Evolutionary conservation across 164 flowering plant species (phyloP), one percentile per base, ranked within the genome.

Genomic region (Magnolia sinica): DNA sequence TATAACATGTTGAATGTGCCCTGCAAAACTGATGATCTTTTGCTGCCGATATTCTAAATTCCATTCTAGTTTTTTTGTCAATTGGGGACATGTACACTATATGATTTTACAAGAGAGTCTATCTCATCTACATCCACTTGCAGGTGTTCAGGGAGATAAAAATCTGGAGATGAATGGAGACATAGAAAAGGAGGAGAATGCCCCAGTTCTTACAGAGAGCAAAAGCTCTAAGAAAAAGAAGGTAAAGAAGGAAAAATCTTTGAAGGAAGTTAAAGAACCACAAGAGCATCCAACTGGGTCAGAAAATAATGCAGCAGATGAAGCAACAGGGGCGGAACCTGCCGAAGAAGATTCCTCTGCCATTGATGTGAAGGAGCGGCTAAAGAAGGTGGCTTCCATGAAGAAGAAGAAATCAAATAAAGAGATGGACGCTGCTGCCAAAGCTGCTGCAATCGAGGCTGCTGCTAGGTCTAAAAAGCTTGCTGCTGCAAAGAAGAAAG

Each of bases 401-500:
- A 95, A 93, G 89, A 95, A 95, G 88, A 78, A 78, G 77, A 95
- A 95, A 79, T 91, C 98, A 0, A 85, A 80, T 61, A 96, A 92
- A 77, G 99, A 96, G 84, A 84, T 91, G 89, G 97, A 91, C 81
- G 85, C 88, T 79, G 94, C 97, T 69, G 92, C 97, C 16, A 87
- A 75, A 87, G 95, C 96, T 69, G 98, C 95, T 65, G 96, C 98
- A 2, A 70, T 78, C 31, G 98, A 91, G 81, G 95, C 94, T 52
- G 91, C 95, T 50, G 89, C 92, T n/a, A 90, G 97, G 85, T 87
- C 82, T 77, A 93, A 96, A 63, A 91, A 74, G 80, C 91, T 95
- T 67, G 98, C 97, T 55, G 99, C 99, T 23, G 97, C 98, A 63
- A 96, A 96, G 92, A 96, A 96, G 83, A 96, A 92, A 79, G 95